phyloP scores from a whole-genome alignment of 352 stramenopile species.

The Phytophthora sp. region DNA sequence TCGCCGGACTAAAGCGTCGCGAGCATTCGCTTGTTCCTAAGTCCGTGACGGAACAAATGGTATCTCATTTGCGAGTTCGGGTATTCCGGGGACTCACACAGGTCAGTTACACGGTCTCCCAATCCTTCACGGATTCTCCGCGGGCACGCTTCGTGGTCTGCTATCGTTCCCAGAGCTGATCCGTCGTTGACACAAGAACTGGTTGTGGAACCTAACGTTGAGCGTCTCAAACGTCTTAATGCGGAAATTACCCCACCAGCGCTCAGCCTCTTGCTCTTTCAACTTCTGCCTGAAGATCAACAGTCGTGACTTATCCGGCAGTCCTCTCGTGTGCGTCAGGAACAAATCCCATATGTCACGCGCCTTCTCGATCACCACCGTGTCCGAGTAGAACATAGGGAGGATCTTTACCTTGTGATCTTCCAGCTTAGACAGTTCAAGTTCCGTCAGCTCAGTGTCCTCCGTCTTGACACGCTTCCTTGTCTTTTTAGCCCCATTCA shows the following conservation, averaged over 20 bases:
- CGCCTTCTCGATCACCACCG: no score
- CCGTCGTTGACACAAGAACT: neutral
- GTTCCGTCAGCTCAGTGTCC: no score
- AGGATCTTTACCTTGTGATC: no score
- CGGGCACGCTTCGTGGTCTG: neutral
- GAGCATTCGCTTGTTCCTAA: neutral
- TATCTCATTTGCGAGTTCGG: neutral
- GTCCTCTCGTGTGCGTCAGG: no score
- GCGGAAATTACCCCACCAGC: neutral
- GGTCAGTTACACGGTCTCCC: neutral
- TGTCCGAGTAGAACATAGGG: no score
- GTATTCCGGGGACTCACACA: neutral
- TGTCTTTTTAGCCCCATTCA: no score
- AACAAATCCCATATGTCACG: no score
- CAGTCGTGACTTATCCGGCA: no score
- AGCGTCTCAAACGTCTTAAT: neutral
- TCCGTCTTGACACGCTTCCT: no score
- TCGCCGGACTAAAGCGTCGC: neutral
- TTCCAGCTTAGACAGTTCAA: no score
- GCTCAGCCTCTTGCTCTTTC: neutral
- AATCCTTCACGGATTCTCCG: neutral
- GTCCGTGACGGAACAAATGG: neutral
- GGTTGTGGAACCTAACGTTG: neutral
- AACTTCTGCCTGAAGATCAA: neutral
- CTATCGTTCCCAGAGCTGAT: neutral